Evolutionary conservation across 164 flowering plant genomes (phyloP).

Genomic region (Liquidambar formosana): DNA sequence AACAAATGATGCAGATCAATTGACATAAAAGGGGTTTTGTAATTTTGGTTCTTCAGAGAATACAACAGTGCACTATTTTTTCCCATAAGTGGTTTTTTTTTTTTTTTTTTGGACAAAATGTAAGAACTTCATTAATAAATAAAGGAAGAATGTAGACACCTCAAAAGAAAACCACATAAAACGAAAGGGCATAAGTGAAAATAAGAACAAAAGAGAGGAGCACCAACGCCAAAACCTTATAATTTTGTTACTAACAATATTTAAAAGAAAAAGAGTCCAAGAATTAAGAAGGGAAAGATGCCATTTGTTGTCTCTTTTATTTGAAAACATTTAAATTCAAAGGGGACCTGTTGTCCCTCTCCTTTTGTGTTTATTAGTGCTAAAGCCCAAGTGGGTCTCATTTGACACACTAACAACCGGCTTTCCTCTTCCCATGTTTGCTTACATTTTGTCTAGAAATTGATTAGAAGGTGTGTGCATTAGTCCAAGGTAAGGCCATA

Average conservation of each 20-base stretch:
- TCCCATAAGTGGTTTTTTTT: too few species aligned
- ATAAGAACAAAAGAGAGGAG: not conserved
- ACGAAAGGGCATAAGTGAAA: not conserved
- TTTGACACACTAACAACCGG: slow-evolving; percentile 16
- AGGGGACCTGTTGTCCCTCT: slow-evolving; percentile 13
- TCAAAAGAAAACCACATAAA: not conserved
- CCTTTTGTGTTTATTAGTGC: slow-evolving; percentile 7
- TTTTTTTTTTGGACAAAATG: too few species aligned
- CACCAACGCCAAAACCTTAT: not conserved
- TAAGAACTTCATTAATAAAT: too few species aligned
- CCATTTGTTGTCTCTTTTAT: slow-evolving; percentile 21
- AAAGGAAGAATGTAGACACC: not conserved
- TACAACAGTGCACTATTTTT: too few species aligned
- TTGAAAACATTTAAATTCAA: slow-evolving; percentile 9
- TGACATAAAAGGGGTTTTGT: too few species aligned
- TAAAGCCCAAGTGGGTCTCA: slow-evolving; percentile 18
- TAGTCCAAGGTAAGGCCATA: not conserved
- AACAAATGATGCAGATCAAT: too few species aligned
- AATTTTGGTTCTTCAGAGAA: too few species aligned
- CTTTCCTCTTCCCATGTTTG: slow-evolving; percentile 1
- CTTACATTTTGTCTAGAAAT: slow-evolving; percentile 8
- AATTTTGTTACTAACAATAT: not conserved
- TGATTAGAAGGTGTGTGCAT: not conserved
- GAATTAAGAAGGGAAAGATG: slow-evolving; percentile 19
- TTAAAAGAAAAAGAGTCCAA: not conserved